Conservation (phyloP, 106 monocot genomes). For the Hemerocallis citrina region DNA sequence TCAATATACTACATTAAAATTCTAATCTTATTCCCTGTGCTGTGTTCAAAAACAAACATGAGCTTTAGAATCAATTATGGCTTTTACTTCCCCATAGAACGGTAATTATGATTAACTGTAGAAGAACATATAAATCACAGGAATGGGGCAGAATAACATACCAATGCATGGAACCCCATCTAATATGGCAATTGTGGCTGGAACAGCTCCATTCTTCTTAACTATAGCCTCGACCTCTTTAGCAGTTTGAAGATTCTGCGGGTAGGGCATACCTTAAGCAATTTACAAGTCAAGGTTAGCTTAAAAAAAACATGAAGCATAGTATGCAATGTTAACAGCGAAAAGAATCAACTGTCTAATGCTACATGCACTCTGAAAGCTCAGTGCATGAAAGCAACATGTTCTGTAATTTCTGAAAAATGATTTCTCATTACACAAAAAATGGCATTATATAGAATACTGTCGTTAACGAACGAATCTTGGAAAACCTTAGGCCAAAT, state of each 20-base stretch:
- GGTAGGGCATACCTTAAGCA: conserved; percentile 84
- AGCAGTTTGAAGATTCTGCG: conserved; percentile 79
- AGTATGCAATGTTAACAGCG: not conserved
- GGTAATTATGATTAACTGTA: not conserved
- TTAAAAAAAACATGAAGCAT: not conserved
- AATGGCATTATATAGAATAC: too few relatives aligned
- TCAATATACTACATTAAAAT: not conserved
- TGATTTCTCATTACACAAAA: too few relatives aligned
- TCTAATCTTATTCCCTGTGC: not conserved
- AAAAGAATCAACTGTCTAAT: not conserved
- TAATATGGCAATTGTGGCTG: conserved; percentile 94
- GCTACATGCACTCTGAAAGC: not conserved
- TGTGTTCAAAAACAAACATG: not conserved
- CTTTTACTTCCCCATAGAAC: not conserved
- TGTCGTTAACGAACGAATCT: too few relatives aligned
- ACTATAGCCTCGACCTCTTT: conserved; percentile 83
- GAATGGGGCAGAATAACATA: conserved; percentile 10
- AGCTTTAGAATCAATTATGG: not conserved
- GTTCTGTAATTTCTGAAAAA: too few relatives aligned
- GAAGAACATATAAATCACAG: not conserved
- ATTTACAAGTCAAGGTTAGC: not conserved
- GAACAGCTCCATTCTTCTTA: conserved; percentile 72
- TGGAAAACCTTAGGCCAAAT: too few relatives aligned
- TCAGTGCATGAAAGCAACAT: not conserved
- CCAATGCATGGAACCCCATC: conserved; percentile 83